phyloP scores from a whole-genome alignment of 495 filamentous ascomycete genomes.

The Penicillium simplicissimum region DNA sequence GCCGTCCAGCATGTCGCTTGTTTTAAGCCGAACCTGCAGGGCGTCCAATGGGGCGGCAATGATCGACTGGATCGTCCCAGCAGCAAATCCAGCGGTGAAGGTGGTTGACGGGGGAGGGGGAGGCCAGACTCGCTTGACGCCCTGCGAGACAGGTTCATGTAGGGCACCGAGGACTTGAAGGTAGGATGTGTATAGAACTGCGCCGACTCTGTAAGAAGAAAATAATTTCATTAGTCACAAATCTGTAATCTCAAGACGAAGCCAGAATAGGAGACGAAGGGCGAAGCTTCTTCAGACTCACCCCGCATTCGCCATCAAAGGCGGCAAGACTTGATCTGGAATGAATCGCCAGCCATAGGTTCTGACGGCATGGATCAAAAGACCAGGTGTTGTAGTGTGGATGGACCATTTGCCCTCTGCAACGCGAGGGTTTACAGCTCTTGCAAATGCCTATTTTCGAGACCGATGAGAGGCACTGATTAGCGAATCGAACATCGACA shows the following conservation, averaged over 20 bases:
- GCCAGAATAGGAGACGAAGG: too few relatives aligned
- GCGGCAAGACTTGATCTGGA: constrained; percentile 84
- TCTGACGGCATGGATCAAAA: constrained; percentile 76
- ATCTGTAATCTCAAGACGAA: background rate
- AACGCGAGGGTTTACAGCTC: constrained; percentile 65
- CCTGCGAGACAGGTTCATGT: constrained; percentile 69
- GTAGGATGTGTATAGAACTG: constrained; percentile 84
- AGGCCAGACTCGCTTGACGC: constrained; percentile 71
- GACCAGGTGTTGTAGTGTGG: constrained; percentile 72
- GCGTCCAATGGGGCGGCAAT: constrained; percentile 88
- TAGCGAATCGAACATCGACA: constrained; percentile 22
- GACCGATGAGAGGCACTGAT: constrained; percentile 13
- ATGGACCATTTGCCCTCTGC: constrained; percentile 63
- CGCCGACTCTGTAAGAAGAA: constrained; percentile 60
- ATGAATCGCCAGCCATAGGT: constrained; percentile 84
- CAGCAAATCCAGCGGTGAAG: constrained; percentile 74
- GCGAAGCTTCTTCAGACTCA: constrained; percentile 28
- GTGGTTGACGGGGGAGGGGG: constrained; percentile 65
- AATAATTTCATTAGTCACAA: background rate
- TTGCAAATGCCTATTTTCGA: constrained; percentile 57
- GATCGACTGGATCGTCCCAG: constrained; percentile 75
- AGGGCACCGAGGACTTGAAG: constrained; percentile 73
- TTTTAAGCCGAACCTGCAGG: constrained; percentile 75
- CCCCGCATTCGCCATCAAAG: constrained; percentile 78
- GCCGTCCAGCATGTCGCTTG: constrained; percentile 64